These are phyloP conservation scores for Penicillium concentricum DNA, from an alignment of 2,329 filamentous ascomycete genomes.

Conservation along the genomic window DNA sequence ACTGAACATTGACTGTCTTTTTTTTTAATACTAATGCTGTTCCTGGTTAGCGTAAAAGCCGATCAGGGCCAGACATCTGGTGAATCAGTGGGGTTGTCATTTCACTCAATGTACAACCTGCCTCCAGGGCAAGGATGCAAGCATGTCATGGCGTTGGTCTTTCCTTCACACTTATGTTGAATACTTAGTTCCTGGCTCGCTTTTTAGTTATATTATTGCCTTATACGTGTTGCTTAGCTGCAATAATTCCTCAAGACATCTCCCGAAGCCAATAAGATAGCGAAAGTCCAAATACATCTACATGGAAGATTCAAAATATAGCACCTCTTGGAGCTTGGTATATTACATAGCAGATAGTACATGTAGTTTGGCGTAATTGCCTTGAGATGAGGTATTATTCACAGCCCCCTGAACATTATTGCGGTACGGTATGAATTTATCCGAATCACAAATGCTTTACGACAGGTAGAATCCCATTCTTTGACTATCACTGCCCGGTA, in stretches of 20 bases:
- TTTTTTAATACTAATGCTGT: background rate
- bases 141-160: conserved; percentile 28
- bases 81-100: background rate
- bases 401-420: background rate
- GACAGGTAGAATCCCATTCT: background rate
- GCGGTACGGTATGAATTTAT: background rate
- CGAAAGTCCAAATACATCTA: background rate
- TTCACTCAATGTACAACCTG: conserved; percentile 3
- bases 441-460: background rate
- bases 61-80: background rate
- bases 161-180: conserved; percentile 11
- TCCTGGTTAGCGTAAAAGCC: background rate
- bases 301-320: background rate
- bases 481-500: background rate
- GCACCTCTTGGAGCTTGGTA: background rate
- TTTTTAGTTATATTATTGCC: conserved; percentile 10
- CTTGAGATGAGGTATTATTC: background rate
- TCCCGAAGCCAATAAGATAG: background rate
- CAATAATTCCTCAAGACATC: background rate
- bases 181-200: conserved; percentile 12
- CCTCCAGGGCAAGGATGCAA: conserved; percentile 12
- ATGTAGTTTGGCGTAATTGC: background rate
- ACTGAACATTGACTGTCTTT: background rate
- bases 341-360: background rate
- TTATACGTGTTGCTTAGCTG: conserved; percentile 3